Conservation (phyloP, 148 eudicot genomes). For the Beta vulgaris region DNA sequence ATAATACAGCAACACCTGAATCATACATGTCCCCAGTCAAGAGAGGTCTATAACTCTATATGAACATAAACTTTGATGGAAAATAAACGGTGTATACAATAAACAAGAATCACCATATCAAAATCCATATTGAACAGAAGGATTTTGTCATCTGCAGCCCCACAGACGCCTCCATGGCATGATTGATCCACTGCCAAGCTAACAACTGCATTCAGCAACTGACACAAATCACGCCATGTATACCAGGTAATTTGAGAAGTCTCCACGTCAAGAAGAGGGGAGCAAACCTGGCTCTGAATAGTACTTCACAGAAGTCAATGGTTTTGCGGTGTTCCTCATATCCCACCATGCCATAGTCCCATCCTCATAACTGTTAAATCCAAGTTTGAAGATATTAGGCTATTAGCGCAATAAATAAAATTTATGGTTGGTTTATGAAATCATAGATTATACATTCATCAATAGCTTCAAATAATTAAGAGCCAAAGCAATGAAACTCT, state of each 20-base stretch:
- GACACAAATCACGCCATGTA: constrained; percentile 13
- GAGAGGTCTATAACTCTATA: not conserved
- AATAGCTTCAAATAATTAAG: not conserved
- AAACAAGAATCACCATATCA: constrained; percentile 41
- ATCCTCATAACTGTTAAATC: constrained; percentile 62
- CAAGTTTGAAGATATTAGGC: constrained; percentile 10
- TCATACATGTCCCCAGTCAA: not conserved
- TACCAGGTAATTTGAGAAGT: not conserved
- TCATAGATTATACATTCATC: not conserved
- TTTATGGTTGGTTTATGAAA: not conserved
- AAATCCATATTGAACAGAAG: constrained; percentile 54
- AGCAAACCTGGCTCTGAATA: constrained; percentile 76
- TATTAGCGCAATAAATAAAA: not conserved
- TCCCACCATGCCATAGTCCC: constrained; percentile 92
- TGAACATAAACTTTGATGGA: not conserved
- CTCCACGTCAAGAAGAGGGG: not conserved
- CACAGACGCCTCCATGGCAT: constrained; percentile 78
- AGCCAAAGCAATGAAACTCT: not conserved
- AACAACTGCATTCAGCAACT: constrained; percentile 48
- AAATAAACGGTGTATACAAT: not conserved
- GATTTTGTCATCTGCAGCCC: constrained; percentile 80
- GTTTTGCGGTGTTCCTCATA: constrained; percentile 58
- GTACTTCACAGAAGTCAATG: constrained; percentile 63
- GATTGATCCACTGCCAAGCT: constrained; percentile 65
- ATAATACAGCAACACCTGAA: not conserved